phyloP scores from a whole-genome alignment of 129 eudicot species.

The sunflower (Helianthus annuus) region DNA sequence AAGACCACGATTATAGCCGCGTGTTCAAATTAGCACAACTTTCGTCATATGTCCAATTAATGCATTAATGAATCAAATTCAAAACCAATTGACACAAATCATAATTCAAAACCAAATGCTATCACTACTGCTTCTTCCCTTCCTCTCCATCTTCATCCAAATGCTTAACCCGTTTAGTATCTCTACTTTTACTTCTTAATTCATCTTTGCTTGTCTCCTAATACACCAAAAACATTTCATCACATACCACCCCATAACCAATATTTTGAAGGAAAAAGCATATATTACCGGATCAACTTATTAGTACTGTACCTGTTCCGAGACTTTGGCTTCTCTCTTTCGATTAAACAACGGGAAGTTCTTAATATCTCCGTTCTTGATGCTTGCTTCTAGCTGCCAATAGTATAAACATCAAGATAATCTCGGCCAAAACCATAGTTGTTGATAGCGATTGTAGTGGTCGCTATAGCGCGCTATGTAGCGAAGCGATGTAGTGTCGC shows the following conservation, averaged over 20 bases:
- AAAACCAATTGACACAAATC: neutral
- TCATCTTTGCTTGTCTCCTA: slow-evolving; percentile 45
- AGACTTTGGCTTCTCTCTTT: slow-evolving; percentile 38
- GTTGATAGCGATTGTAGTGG: too few relatives aligned
- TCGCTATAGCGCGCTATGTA: neutral
- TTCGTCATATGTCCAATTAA: slow-evolving; percentile 16
- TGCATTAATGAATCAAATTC: neutral
- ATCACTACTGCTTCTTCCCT: slow-evolving; percentile 42
- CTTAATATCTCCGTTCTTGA: slow-evolving; percentile 67
- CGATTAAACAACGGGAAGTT: slow-evolving; percentile 41
- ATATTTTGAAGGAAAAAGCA: neutral
- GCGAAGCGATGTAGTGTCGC: too few relatives aligned
- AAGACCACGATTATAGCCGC: neutral
- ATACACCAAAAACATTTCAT: neutral
- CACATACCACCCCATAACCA: slow-evolving; percentile 12
- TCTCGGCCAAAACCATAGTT: neutral
- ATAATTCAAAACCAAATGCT: neutral
- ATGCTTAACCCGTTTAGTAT: slow-evolving; percentile 34
- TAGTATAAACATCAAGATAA: slow-evolving; percentile 8
- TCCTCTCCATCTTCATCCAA: slow-evolving; percentile 43
- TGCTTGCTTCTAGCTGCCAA: slow-evolving; percentile 87
- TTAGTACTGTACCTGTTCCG: slow-evolving; percentile 43
- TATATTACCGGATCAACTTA: neutral
- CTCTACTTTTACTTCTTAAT: slow-evolving; percentile 41
- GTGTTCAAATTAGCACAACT: neutral